Base-by-base conservation (phyloP, 345 rosid species). In the Eucalyptus rudis region DNA sequence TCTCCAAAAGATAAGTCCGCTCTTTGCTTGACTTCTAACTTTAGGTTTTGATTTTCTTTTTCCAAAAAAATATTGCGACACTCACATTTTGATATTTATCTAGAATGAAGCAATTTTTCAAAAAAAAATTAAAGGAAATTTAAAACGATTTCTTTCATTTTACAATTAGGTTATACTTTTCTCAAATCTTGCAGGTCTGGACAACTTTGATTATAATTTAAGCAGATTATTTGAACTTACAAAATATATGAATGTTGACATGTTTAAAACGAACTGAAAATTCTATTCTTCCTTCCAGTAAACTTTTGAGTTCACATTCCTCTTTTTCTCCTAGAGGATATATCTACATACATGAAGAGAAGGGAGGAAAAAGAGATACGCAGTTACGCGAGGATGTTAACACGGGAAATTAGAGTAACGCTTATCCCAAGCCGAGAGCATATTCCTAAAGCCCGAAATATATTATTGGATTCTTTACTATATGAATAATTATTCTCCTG, bases 221-320 rank as follows among this genome's bases (percentile, higher is more conserved):
- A 0, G 3, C 10, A 15, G 10, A 64, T n/a, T n/a, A 14, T 7
- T 2, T 64, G 1, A 64, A 64, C 20, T 14, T 64, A n/a, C 36
- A 4, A 2, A 64, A 4, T 14, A n/a, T 64, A 7, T 1, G n/a
- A 64, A 64, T 14, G n/a, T 64, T n/a, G 8, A 14, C 71, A 8
- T 13, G 71, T 64, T 64, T 29, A 29, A n/a, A 64, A 64, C 71
- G 10, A 64, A 64, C 71, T 7, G 71, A 29, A 64, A 64, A 64
- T 29, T 29, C 71, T 29, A 29, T 29, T n/a, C n/a, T 13, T 64
- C 71, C 36, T n/a, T 64, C 17, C 19, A 6, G 10, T 64, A 29
- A n/a, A n/a, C 19, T 64, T 64, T 64, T n/a, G 71, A 64, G 71
- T 64, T n/a, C 7, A n/a, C 76, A 64, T 64, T 64, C 76, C 19